Conservation (phyloP, 2,329 filamentous ascomycete species). For the Neonectria coccinea region DNA sequence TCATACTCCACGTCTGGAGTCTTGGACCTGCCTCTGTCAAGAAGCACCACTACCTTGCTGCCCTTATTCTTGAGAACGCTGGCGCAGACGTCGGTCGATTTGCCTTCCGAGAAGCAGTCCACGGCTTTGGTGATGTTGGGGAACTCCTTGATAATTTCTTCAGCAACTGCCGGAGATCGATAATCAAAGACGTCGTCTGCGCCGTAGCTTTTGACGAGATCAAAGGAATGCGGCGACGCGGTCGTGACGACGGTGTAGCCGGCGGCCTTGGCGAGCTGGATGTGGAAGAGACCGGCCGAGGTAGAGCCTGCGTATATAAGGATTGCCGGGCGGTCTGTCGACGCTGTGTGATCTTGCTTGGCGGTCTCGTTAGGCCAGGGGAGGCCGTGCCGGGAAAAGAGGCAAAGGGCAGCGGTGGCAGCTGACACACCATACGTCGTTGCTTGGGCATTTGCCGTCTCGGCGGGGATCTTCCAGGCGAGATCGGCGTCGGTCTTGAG, state of each 20-base stretch:
- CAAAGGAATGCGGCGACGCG: constrained; percentile 56
- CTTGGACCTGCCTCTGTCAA: constrained; percentile 38
- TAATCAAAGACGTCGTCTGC: constrained; percentile 62
- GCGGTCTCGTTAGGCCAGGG: constrained; percentile 29
- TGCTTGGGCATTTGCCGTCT: constrained; percentile 37
- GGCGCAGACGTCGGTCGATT: constrained; percentile 46
- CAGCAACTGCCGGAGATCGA: constrained; percentile 27
- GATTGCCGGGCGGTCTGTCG: constrained; percentile 45
- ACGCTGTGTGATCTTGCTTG: background rate
- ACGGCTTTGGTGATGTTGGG: constrained; percentile 46
- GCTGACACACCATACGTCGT: constrained; percentile 43
- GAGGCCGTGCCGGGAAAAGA: constrained; percentile 42
- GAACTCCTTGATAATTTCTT: constrained; percentile 35
- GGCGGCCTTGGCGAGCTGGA: constrained; percentile 57
- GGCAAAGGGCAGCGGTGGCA: constrained; percentile 41
- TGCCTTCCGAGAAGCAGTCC: constrained; percentile 49
- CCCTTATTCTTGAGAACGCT: constrained; percentile 40
- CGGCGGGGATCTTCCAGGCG: constrained; percentile 41
- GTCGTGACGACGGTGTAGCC: constrained; percentile 60
- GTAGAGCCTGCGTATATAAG: constrained; percentile 63
- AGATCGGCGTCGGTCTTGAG: constrained; percentile 40
- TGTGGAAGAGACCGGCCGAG: constrained; percentile 58
- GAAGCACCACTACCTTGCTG: constrained; percentile 47
- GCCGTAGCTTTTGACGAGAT: constrained; percentile 56
- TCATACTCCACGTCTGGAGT: constrained; percentile 36